phyloP scores from a whole-genome alignment of 768 basidiomycete species.

The Pleurotus pulmonarius region DNA sequence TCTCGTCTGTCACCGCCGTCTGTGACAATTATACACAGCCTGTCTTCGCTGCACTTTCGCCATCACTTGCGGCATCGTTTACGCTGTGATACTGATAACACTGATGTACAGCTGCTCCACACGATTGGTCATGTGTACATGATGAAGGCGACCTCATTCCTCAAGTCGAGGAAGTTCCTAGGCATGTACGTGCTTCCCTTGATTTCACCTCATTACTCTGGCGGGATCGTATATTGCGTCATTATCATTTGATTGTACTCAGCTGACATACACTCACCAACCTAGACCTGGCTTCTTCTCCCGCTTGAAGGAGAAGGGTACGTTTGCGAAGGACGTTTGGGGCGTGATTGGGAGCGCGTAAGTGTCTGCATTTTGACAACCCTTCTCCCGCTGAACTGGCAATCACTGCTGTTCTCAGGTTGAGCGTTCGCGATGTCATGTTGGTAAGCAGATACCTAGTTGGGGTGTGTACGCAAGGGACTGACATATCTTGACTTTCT shows the following conservation, averaged over 20 bases:
- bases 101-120: slow-evolving; percentile 62
- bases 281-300: slow-evolving; percentile 86
- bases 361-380: slow-evolving; percentile 21
- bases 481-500: background rate
- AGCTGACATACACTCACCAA: background rate
- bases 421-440: slow-evolving; percentile 79
- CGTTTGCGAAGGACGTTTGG: slow-evolving; percentile 94
- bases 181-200: slow-evolving; percentile 61
- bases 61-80: too few species aligned
- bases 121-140: slow-evolving; percentile 91
- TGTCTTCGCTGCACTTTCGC: too few species aligned
- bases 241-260: background rate
- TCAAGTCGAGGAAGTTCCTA: slow-evolving; percentile 89
- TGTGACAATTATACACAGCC: too few species aligned
- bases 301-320: slow-evolving; percentile 89
- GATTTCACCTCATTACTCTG: background rate
- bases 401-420: slow-evolving; percentile 23
- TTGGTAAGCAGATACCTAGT: slow-evolving; percentile 29
- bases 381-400: too few species aligned
- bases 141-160: slow-evolving; percentile 85
- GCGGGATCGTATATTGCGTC: background rate
- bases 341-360: slow-evolving; percentile 95
- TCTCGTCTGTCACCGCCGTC: too few species aligned
- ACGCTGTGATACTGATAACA: background rate
- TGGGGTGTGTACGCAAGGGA: background rate